These are phyloP conservation scores for Eimeria acervulina DNA, from an alignment of 169 alveolate species.

Conservation along the genomic window DNA sequence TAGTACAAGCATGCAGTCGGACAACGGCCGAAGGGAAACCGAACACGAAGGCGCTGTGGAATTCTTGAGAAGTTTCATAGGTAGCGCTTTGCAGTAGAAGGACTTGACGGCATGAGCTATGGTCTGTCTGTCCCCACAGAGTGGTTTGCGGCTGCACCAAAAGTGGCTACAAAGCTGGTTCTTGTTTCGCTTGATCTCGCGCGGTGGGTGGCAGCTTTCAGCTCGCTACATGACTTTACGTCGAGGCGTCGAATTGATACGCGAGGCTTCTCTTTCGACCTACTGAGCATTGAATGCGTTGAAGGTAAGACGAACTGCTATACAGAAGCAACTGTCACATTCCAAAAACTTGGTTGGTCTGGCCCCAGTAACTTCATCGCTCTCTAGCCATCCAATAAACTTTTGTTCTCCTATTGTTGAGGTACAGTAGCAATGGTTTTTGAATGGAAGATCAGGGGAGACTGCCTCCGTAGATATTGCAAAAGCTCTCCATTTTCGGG, in stretches of 20 bases:
- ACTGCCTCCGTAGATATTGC: conserved; percentile 19
- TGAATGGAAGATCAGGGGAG: background rate
- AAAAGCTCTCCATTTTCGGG: background rate
- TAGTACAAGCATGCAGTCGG: background rate
- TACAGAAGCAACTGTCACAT: background rate
- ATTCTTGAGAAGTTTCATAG: conserved; percentile 26
- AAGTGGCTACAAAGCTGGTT: conserved; percentile 45
- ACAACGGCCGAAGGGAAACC: background rate
- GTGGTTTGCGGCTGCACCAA: conserved; percentile 13
- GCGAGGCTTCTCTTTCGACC: background rate
- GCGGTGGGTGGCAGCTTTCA: background rate
- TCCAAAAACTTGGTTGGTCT: background rate
- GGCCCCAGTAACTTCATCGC: background rate
- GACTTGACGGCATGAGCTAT: background rate
- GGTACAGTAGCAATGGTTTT: background rate
- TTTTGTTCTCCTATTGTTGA: background rate
- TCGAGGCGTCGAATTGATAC: background rate
- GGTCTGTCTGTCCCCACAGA: background rate
- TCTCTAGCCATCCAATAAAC: background rate
- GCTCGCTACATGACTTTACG: background rate
- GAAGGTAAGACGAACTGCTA: conserved; percentile 35
- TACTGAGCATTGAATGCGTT: conserved; percentile 48
- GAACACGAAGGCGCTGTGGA: background rate
- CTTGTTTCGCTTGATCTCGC: conserved; percentile 20
- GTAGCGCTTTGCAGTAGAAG: background rate